Evolutionary conservation across 202 grass and related monocot species (phyloP).

Genomic region (Saccharum hybrid): DNA sequence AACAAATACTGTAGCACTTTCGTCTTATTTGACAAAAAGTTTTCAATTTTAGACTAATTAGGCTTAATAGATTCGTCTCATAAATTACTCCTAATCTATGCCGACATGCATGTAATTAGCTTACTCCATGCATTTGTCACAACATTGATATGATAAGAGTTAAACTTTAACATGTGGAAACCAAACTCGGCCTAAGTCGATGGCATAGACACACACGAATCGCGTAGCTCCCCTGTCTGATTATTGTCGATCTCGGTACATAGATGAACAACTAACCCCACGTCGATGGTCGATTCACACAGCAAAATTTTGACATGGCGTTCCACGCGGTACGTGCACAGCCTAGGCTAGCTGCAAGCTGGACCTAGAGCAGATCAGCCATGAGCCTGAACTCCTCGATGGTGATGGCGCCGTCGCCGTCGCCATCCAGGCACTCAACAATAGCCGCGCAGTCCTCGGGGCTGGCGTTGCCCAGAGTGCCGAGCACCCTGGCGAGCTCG

Average conservation of each 20-base stretch:
- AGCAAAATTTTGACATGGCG: background rate
- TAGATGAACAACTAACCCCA: background rate
- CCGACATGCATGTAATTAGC: no score
- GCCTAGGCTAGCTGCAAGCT: background rate
- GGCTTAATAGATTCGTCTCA: no score
- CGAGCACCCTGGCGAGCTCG: constrained; percentile 60
- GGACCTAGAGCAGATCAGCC: constrained; percentile 62
- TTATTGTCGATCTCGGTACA: background rate
- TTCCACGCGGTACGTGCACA: background rate
- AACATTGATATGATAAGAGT: no score
- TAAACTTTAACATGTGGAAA: no score
- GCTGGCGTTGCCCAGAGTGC: constrained; percentile 45
- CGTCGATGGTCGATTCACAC: background rate
- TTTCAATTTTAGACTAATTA: no score
- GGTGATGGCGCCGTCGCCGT: constrained; percentile 74
- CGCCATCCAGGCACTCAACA: constrained; percentile 69
- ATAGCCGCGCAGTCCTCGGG: constrained; percentile 76
- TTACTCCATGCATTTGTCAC: no score
- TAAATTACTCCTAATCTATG: no score
- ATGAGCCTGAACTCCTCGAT: constrained; percentile 74
- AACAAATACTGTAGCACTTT: no score
- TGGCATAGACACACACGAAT: background rate
- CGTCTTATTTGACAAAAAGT: no score
- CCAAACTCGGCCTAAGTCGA: no score
- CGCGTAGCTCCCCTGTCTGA: background rate